Evolutionary conservation across 75 land plant genomes (phyloP), one percentile per base, ranked within the genome.

Genomic region (Azolla pinnata): DNA sequence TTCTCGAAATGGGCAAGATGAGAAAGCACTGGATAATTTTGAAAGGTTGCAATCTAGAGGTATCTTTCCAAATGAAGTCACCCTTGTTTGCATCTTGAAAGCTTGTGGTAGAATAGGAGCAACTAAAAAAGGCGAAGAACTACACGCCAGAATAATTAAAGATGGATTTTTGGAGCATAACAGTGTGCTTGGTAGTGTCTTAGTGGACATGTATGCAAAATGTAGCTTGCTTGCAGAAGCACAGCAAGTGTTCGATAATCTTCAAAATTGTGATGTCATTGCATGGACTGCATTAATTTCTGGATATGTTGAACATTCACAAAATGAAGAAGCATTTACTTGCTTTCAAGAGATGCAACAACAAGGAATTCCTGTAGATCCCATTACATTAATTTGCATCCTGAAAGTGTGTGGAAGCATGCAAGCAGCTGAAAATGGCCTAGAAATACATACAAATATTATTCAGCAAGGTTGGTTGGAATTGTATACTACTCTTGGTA

Each of bases 381-480:
- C 64, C 19, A 19, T 68, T 25, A 56, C 35, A 5, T 29, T 53
- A 16, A 52, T 68, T 32, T 34, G 18, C 51, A 54, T 17, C 31
- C 17, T 29, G 38, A 68, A 60, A 62, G 57, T 35, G 12, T n/a
- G 18, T 40, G 51, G 31, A 1, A 42, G 26, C 2, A 12, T 59
- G 8, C 1, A 18, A 16, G 55, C 40, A 2, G 34, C 50, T 21
- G 52, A 57, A 21, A 45, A 32, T 33, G 71, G 71, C 2, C 32
- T 31, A 21, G 49, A 56, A 55, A 44, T 68, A 0, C 71, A 68
- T 20, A 56, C 51, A 20, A 29, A n/a, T 14, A 29, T 68, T 38
- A 42, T 35, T 0, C 28, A 20, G 35, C n/a, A 53, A 2, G 12
- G 25, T n/a, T 1, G 29, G 1, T 17, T 31, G 10, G 21, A 30